These are phyloP conservation scores for Pyracantha coccinea DNA, from an alignment of 331 rosid genomes.

Conservation along the genomic window DNA sequence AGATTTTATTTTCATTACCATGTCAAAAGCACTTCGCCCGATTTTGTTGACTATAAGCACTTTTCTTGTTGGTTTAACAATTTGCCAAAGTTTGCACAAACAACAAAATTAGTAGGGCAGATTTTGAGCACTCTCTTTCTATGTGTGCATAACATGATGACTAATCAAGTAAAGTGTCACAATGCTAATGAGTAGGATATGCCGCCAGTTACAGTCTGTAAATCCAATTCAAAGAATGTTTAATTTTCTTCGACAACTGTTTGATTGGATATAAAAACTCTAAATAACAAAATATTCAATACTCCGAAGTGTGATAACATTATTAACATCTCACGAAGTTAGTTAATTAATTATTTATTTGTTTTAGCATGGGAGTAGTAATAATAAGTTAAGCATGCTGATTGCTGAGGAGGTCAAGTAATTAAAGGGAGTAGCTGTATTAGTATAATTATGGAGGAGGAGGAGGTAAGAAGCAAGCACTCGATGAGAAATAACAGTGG, in stretches of 20 bases:
- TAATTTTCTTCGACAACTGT: too few species aligned
- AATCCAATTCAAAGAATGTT: too few species aligned
- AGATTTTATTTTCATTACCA: neutral
- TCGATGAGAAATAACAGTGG: neutral
- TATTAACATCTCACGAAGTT: neutral
- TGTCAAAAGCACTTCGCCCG: constrained; percentile 24
- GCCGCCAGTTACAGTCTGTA: accelerated
- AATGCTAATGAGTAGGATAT: too few species aligned
- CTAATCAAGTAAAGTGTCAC: constrained; percentile 9
- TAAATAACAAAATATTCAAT: too few species aligned
- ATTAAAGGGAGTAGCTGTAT: neutral
- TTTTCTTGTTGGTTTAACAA: constrained; percentile 19
- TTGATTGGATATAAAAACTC: too few species aligned
- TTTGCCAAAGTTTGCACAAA: neutral
- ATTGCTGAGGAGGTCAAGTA: neutral
- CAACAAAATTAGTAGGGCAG: neutral
- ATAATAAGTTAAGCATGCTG: neutral
- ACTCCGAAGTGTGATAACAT: too few species aligned
- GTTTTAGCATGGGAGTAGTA: neutral
- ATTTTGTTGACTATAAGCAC: constrained; percentile 36
- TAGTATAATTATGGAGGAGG: constrained; percentile 8
- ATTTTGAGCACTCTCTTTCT: neutral
- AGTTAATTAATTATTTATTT: neutral
- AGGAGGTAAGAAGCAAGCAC: neutral
- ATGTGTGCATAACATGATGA: neutral